Conservation (phyloP, 345 rosid species). For the Acer campestre region DNA sequence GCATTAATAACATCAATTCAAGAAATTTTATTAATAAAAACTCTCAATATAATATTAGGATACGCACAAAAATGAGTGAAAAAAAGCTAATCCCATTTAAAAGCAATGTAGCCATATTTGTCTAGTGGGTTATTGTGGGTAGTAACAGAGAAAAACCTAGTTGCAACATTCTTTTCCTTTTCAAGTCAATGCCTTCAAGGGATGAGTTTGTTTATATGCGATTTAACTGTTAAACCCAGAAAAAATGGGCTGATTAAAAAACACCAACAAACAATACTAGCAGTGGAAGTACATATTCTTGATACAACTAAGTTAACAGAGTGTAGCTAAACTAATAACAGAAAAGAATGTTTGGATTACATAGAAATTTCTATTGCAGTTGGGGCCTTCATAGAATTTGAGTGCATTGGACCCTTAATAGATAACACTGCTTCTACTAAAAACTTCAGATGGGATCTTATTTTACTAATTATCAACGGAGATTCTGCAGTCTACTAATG, state of each 20-base stretch:
- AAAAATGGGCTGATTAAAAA: neutral
- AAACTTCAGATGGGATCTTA: neutral
- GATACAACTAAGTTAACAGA: neutral
- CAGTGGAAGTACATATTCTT: neutral
- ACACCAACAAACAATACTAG: neutral
- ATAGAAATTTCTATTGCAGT: neutral
- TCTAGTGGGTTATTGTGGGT: too few species aligned
- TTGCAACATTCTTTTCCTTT: conserved; percentile 10
- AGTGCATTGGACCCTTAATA: neutral
- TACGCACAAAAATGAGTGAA: neutral
- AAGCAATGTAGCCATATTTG: neutral
- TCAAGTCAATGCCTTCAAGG: neutral
- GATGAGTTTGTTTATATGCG: neutral
- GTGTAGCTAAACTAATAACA: neutral
- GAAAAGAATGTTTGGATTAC: neutral
- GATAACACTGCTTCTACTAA: neutral
- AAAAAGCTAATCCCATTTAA: neutral
- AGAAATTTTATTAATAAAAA: neutral
- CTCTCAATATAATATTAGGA: neutral
- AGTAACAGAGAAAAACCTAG: neutral
- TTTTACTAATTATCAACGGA: neutral
- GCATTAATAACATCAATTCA: conserved; percentile 28
- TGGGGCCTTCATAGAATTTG: neutral
- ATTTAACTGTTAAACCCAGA: neutral
- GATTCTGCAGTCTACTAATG: neutral